Conservation (phyloP, 441 rosid genomes). For the Lepidium campestre region DNA sequence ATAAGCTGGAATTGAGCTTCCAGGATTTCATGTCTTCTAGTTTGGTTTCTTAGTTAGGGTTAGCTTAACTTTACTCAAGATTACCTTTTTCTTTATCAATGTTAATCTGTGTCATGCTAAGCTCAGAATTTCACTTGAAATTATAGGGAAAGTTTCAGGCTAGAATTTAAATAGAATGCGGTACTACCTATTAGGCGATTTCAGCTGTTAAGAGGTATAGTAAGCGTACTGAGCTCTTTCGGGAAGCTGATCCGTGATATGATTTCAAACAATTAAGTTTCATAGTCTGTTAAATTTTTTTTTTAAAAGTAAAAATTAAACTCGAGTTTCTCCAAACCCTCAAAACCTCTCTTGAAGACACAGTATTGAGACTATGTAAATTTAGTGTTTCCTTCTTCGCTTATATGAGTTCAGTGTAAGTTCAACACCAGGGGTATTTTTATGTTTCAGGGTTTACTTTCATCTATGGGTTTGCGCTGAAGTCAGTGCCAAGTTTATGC, state of each 20-base stretch:
- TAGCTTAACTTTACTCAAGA: neutral
- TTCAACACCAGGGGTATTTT: neutral
- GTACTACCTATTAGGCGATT: neutral
- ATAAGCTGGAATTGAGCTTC: neutral
- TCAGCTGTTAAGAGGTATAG: neutral
- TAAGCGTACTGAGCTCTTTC: neutral
- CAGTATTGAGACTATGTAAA: neutral
- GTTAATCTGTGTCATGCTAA: neutral
- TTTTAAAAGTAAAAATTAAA: neutral
- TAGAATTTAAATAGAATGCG: neutral
- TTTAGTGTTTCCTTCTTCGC: neutral
- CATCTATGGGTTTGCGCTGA: slow-evolving; percentile 16
- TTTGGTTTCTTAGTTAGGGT: neutral
- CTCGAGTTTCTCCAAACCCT: neutral
- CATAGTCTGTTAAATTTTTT: neutral
- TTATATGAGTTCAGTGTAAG: neutral
- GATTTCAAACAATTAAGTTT: neutral
- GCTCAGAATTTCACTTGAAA: neutral
- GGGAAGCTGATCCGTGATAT: neutral
- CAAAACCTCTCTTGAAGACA: neutral
- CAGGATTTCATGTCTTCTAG: neutral
- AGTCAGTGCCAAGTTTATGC: slow-evolving; percentile 22
- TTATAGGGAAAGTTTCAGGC: neutral
- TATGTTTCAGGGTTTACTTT: slow-evolving; percentile 22
- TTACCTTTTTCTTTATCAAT: neutral